Percentiles rank a stretch among this genome's conserved stretches.
These are phyloP conservation scores for Hypholoma sublateritium DNA, from an alignment of 768 basidiomycete species.

Conservation along the genomic window DNA sequence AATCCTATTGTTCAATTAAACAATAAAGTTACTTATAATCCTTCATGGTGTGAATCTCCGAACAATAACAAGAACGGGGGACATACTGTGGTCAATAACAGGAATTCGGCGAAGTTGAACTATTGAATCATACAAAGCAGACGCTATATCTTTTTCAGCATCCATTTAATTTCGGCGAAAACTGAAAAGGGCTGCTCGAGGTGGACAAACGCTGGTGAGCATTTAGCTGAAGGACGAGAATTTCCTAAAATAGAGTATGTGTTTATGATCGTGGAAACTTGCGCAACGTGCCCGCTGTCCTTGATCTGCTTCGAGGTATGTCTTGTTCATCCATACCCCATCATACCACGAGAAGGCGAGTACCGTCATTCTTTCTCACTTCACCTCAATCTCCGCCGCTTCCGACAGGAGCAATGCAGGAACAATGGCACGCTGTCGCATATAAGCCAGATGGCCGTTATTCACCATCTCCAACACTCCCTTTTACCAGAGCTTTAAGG, in stretches of 20 bases:
- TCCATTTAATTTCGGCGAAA: too few species aligned
- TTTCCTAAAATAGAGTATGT: conserved; percentile 6
- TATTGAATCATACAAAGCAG: too few species aligned
- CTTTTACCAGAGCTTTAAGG: not conserved
- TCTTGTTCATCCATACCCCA: conserved; percentile 1
- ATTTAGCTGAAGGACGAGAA: not conserved
- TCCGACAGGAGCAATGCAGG: not conserved
- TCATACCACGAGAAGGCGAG: not conserved
- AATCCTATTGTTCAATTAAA: too few species aligned
- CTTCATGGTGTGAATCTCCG: too few species aligned
- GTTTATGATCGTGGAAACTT: conserved; percentile 12
- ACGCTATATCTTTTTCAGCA: too few species aligned
- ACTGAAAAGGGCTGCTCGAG: too few species aligned
- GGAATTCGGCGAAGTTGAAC: too few species aligned
- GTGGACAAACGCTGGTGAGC: not conserved
- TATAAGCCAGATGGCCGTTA: conserved; percentile 8
- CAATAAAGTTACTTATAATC: too few species aligned
- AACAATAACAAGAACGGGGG: too few species aligned
- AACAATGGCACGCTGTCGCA: conserved; percentile 16
- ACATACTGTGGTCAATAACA: too few species aligned
- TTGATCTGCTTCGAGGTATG: conserved; percentile 14
- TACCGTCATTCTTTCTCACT: conserved; percentile 12
- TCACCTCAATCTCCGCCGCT: conserved; percentile 1
- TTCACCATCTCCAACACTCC: conserved; percentile 7
- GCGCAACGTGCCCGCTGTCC: conserved; percentile 2